Evolutionary conservation across 208 protist genomes (phyloP).

Genomic region (Trypanosoma mega): DNA sequence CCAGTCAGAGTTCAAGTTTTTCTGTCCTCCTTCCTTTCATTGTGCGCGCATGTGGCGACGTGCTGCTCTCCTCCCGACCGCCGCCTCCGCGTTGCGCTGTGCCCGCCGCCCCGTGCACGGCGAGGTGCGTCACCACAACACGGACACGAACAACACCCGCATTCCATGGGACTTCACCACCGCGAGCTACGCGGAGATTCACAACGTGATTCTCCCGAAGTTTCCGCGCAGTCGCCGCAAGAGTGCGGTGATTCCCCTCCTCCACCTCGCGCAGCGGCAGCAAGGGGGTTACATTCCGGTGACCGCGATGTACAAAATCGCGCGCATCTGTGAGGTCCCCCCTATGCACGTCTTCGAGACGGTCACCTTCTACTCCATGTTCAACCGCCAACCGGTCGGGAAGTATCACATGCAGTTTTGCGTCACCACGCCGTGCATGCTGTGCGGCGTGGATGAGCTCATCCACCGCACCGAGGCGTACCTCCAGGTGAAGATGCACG

Average conservation of each 20-base stretch:
- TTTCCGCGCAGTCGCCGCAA: slow-evolving; percentile 82
- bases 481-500: slow-evolving; percentile 82
- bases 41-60: slow-evolving; percentile 23
- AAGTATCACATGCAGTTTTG: slow-evolving; percentile 95
- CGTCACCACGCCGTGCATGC: slow-evolving; percentile 93
- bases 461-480: slow-evolving; percentile 78
- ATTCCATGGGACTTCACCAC: slow-evolving; percentile 93
- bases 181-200: slow-evolving; percentile 85
- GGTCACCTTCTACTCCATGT: slow-evolving; percentile 95
- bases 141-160: slow-evolving; percentile 87
- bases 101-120: slow-evolving; percentile 56
- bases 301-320: slow-evolving; percentile 94
- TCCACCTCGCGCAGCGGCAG: slow-evolving; percentile 91
- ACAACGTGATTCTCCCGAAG: slow-evolving; percentile 90
- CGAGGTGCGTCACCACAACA: slow-evolving; percentile 87
- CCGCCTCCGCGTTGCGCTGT: not conserved
- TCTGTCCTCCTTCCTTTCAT: slow-evolving; percentile 5
- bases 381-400: slow-evolving; percentile 92
- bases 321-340: slow-evolving; percentile 90
- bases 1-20: not conserved
- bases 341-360: slow-evolving; percentile 92
- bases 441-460: slow-evolving; percentile 89
- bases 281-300: slow-evolving; percentile 92
- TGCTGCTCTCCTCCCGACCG: not conserved
- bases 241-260: slow-evolving; percentile 85